phyloP scores from a whole-genome alignment of 2,329 filamentous ascomycete species.

The Aspergillus felis region DNA sequence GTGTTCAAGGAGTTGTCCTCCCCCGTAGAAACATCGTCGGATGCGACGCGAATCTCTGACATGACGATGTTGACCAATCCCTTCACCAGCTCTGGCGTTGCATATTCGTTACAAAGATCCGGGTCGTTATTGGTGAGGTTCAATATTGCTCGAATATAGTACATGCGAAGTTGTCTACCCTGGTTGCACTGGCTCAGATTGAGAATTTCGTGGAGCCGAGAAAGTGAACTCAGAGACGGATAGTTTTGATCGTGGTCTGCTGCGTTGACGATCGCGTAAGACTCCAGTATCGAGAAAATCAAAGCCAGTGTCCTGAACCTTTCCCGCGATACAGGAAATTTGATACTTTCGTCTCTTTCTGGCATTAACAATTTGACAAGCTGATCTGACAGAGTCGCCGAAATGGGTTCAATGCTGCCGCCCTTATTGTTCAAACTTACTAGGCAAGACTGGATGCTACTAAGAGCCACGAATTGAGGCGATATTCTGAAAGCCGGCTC shows the following conservation, averaged over 20 bases:
- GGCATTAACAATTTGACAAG: conserved; percentile 28
- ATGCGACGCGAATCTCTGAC: conserved; percentile 27
- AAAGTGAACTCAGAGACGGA: conserved; percentile 24
- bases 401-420: conserved; percentile 24
- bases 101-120: conserved; percentile 65
- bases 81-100: conserved; percentile 39
- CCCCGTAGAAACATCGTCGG: conserved; percentile 27
- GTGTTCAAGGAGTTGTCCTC: conserved; percentile 63
- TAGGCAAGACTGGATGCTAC: conserved; percentile 30
- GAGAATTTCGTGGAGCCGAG: conserved; percentile 40
- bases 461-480: conserved; percentile 31
- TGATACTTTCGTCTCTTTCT: conserved; percentile 4
- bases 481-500: conserved; percentile 18
- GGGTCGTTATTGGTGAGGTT: conserved; percentile 82
- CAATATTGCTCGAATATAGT: conserved; percentile 66
- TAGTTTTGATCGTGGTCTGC: conserved; percentile 24
- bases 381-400: conserved; percentile 22
- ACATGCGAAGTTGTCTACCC: conserved; percentile 27
- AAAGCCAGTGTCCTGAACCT: conserved; percentile 22
- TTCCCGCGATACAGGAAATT: conserved; percentile 5
- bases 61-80: conserved; percentile 36
- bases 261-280: conserved; percentile 29
- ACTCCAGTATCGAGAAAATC: conserved; percentile 37
- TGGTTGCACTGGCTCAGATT: conserved; percentile 12
- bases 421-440: conserved; percentile 29